Percentiles rank a stretch among this genome's conserved stretches.
phyloP scores from a whole-genome alignment of 2,329 filamentous ascomycete species.

The Laburnicola sp. region DNA sequence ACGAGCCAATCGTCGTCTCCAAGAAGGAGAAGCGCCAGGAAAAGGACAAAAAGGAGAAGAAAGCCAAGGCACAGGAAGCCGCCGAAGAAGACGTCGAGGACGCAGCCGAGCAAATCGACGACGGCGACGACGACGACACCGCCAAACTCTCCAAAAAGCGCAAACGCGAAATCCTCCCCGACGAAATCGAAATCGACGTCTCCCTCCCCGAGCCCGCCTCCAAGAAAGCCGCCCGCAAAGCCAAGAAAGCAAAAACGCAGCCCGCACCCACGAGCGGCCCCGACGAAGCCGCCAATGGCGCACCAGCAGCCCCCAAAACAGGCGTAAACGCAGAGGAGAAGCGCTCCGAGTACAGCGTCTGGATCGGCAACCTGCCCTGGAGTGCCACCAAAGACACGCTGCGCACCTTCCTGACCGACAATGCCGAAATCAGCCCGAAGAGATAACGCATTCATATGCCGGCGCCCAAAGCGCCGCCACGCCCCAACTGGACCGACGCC shows the following conservation, averaged over 20 bases:
- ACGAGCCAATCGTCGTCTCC: slow-evolving; percentile 9
- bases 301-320: slow-evolving; percentile 39
- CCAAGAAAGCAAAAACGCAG: slow-evolving; percentile 76
- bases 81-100: slow-evolving; percentile 11
- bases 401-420: slow-evolving; percentile 75
- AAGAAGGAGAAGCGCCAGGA: slow-evolving; percentile 32
- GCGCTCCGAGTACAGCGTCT: slow-evolving; percentile 82
- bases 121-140: slow-evolving; percentile 15
- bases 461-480: slow-evolving; percentile 47
- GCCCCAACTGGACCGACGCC: slow-evolving; percentile 45
- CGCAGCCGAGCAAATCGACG: background rate
- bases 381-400: slow-evolving; percentile 73
- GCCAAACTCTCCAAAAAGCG: slow-evolving; percentile 48
- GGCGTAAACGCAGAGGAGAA: slow-evolving; percentile 44
- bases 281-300: slow-evolving; percentile 13
- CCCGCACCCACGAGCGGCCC: slow-evolving; percentile 25
- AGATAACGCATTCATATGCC: slow-evolving; percentile 89
- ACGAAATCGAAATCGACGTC: slow-evolving; percentile 83
- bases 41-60: slow-evolving; percentile 35
- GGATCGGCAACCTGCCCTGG: slow-evolving; percentile 96
- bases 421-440: slow-evolving; percentile 62
- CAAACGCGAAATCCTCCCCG: slow-evolving; percentile 62
- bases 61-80: slow-evolving; percentile 28
- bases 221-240: slow-evolving; percentile 85
- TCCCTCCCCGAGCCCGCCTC: slow-evolving; percentile 89